A percentile compares a stretch with the other conserved stretches of the same genome.
Evolutionary conservation across 345 rosid genomes (phyloP).

Genomic region (Pseudoturritis turrita): DNA sequence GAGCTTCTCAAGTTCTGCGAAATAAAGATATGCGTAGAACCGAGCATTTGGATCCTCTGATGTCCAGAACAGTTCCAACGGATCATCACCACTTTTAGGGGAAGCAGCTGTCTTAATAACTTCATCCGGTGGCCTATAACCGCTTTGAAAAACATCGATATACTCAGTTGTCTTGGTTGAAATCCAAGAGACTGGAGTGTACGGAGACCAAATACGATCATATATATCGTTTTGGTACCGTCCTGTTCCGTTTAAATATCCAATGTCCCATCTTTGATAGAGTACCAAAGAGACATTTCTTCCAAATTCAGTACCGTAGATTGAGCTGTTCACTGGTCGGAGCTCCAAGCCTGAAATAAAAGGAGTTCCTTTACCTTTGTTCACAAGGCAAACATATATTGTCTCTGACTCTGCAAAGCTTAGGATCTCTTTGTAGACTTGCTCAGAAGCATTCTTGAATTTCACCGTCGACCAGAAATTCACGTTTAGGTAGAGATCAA

Average conservation of each 20-base stretch:
- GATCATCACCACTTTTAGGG: slow-evolving; percentile 5
- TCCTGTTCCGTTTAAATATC: slow-evolving; percentile 18
- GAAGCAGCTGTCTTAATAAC: slow-evolving; percentile 39
- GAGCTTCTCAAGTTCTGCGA: slow-evolving; percentile 22
- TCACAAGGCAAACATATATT: slow-evolving; percentile 45
- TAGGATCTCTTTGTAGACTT: slow-evolving; percentile 28
- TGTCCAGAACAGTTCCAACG: slow-evolving; percentile 24
- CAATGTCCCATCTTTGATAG: slow-evolving; percentile 20
- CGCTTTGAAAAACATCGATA: slow-evolving; percentile 30
- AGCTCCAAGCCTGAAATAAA: slow-evolving; percentile 50
- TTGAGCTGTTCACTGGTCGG: slow-evolving; percentile 30
- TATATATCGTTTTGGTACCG: slow-evolving; percentile 35
- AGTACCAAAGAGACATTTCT: slow-evolving; percentile 18
- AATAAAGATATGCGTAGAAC: slow-evolving; percentile 32
- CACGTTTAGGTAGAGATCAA: slow-evolving; percentile 41
- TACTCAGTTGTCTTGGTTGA: slow-evolving; percentile 11
- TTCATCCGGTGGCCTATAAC: slow-evolving; percentile 34
- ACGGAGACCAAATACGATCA: slow-evolving; percentile 44
- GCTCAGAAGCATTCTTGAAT: slow-evolving; percentile 24
- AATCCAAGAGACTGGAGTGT: slow-evolving; percentile 23
- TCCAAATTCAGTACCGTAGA: slow-evolving; percentile 22
- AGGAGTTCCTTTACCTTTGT: slow-evolving; percentile 43
- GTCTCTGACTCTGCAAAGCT: slow-evolving; percentile 19
- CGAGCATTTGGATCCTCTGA: slow-evolving; percentile 16
- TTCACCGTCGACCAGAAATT: slow-evolving; percentile 37